Conservation (phyloP, 148 eudicot species). For the Tetragonia tetragonoides region DNA sequence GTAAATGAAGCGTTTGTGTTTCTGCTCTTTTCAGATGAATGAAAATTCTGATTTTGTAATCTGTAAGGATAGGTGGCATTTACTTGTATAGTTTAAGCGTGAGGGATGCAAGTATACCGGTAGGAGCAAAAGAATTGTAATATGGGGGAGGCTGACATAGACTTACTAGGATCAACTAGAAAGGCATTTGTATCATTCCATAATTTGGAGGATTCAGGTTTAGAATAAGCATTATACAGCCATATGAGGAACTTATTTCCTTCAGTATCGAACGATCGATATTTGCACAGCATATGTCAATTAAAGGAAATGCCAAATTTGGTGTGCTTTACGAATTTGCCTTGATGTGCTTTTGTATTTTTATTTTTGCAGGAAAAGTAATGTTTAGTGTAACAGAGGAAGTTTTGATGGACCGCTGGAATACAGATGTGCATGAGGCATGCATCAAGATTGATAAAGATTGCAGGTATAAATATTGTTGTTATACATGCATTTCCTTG, state of each 20-base stretch:
- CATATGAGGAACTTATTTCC: not conserved
- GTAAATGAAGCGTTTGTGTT: too few relatives aligned
- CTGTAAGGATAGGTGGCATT: too few relatives aligned
- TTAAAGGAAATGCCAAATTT: not conserved
- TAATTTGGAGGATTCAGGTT: not conserved
- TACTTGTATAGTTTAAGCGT: not conserved
- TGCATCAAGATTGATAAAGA: constrained; percentile 58
- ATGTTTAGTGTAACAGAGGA: constrained; percentile 59
- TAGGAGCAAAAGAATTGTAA: too few relatives aligned
- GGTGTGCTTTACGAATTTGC: not conserved
- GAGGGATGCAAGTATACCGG: not conserved
- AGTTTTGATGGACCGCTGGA: constrained; percentile 71
- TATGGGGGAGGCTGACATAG: not conserved
- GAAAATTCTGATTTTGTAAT: too few relatives aligned
- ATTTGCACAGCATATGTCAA: not conserved
- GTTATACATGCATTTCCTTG: not conserved
- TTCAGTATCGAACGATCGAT: not conserved
- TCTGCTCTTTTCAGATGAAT: not conserved
- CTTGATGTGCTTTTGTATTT: not conserved
- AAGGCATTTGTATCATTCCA: not conserved
- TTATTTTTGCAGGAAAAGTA: constrained; percentile 40
- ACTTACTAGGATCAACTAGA: not conserved
- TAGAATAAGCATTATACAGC: not conserved
- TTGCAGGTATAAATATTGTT: constrained; percentile 48
- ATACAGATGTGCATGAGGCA: constrained; percentile 80